These are phyloP conservation scores for Fusarium cyanostomum DNA, from an alignment of 2,329 filamentous ascomycete genomes.

Conservation along the genomic window DNA sequence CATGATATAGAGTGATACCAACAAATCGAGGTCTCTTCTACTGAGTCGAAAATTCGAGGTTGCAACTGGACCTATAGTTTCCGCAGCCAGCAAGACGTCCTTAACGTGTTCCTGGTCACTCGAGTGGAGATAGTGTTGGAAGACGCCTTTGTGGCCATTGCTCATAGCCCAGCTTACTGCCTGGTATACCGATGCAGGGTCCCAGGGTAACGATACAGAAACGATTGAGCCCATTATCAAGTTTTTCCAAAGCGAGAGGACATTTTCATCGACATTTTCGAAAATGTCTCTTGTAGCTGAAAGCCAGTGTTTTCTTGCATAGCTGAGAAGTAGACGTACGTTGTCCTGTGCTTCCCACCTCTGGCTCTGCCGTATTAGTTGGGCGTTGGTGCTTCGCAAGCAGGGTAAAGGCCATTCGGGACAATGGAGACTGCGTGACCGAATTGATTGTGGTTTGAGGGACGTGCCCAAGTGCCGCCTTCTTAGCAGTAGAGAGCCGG, in stretches of 20 bases:
- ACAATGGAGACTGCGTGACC: neutral
- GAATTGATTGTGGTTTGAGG: neutral
- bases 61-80: neutral
- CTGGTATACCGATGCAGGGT: neutral
- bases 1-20: neutral
- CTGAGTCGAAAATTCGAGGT: neutral
- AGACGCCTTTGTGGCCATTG: neutral
- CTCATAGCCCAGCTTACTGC: neutral
- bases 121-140: neutral
- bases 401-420: neutral
- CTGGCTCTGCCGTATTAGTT: fast-evolving
- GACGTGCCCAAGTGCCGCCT: neutral
- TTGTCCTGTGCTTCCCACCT: neutral
- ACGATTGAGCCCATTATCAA: neutral
- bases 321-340: neutral
- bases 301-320: neutral
- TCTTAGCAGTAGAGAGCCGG: neutral
- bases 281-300: neutral
- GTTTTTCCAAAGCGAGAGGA: neutral
- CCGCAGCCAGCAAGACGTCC: neutral
- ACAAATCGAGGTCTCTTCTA: neutral
- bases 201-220: neutral
- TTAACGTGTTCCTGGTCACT: neutral
- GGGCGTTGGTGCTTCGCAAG: neutral
- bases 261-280: fast-evolving